phyloP scores from a whole-genome alignment of 2,329 filamentous ascomycete genomes.

The Drechslera avenae region DNA sequence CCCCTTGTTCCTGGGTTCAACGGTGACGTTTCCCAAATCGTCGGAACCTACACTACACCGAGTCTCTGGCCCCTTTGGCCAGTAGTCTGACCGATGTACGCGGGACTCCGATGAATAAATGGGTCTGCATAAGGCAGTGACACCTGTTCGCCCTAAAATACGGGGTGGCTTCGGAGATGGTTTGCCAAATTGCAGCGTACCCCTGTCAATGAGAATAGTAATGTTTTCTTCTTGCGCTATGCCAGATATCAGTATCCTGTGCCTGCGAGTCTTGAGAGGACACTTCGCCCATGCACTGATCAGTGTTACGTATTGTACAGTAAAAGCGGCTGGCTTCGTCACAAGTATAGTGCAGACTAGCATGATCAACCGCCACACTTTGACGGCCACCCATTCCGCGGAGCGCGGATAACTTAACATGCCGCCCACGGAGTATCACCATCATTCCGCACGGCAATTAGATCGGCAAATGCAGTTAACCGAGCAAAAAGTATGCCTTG shows the following conservation, averaged over 20 bases:
- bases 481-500: slow-evolving; percentile 11
- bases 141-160: background rate
- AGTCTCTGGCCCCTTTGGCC: background rate
- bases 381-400: too few relatives aligned
- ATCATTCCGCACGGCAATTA: background rate
- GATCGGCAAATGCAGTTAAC: background rate
- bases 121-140: background rate
- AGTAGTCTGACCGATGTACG: background rate
- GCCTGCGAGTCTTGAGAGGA: too few relatives aligned
- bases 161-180: background rate
- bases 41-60: background rate
- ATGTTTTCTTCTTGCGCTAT: too few relatives aligned
- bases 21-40: too few relatives aligned
- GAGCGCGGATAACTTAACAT: background rate
- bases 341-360: too few relatives aligned
- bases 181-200: too few relatives aligned
- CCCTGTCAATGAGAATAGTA: too few relatives aligned
- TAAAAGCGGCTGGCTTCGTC: too few relatives aligned
- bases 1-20: background rate
- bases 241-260: too few relatives aligned
- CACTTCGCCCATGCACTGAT: too few relatives aligned
- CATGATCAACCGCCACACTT: too few relatives aligned
- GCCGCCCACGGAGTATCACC: background rate
- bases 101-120: background rate
- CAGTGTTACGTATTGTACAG: too few relatives aligned